These are phyloP conservation scores for Pichia sp. DNA, from an alignment of 1,139 yeast genomes.

Conservation along the genomic window DNA sequence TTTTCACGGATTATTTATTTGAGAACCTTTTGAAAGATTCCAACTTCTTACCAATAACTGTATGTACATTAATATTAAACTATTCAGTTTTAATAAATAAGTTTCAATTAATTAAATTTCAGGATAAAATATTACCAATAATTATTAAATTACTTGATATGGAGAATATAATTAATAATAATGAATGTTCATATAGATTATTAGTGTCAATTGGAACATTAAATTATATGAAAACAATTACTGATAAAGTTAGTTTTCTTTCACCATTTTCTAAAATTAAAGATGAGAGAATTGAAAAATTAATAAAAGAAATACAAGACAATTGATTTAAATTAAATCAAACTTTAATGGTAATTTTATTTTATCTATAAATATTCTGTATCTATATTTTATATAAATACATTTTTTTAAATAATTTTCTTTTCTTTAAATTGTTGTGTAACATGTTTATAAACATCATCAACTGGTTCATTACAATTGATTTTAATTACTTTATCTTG, in stretches of 20 bases:
- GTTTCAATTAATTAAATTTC: slow-evolving; percentile 14
- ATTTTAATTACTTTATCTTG: slow-evolving; percentile 75
- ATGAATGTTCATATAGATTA: slow-evolving; percentile 53
- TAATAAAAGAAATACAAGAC: slow-evolving; percentile 21
- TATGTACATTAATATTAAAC: slow-evolving; percentile 50
- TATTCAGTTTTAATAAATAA: slow-evolving; percentile 32
- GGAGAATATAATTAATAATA: slow-evolving; percentile 16
- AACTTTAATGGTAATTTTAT: too few relatives aligned
- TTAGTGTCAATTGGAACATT: slow-evolving; percentile 49
- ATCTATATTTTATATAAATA: too few relatives aligned
- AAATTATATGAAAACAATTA: slow-evolving; percentile 12
- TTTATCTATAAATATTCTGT: background rate
- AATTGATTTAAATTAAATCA: too few relatives aligned
- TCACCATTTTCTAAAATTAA: slow-evolving; percentile 9
- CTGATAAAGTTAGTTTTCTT: slow-evolving; percentile 5
- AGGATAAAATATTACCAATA: slow-evolving; percentile 8
- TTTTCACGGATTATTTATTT: slow-evolving; percentile 25
- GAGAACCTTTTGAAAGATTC: slow-evolving; percentile 23
- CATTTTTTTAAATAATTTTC: slow-evolving; percentile 19
- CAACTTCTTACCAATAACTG: slow-evolving; percentile 36
- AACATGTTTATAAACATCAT: slow-evolving; percentile 69
- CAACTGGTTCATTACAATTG: slow-evolving; percentile 74
- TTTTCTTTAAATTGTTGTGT: slow-evolving; percentile 50
- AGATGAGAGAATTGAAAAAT: slow-evolving; percentile 17
- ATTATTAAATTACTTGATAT: slow-evolving; percentile 13